Percentiles rank a stretch among this genome's conserved stretches.
These are phyloP conservation scores for Naganishia vishniacii DNA, from an alignment of 768 basidiomycete species.

Conservation along the genomic window DNA sequence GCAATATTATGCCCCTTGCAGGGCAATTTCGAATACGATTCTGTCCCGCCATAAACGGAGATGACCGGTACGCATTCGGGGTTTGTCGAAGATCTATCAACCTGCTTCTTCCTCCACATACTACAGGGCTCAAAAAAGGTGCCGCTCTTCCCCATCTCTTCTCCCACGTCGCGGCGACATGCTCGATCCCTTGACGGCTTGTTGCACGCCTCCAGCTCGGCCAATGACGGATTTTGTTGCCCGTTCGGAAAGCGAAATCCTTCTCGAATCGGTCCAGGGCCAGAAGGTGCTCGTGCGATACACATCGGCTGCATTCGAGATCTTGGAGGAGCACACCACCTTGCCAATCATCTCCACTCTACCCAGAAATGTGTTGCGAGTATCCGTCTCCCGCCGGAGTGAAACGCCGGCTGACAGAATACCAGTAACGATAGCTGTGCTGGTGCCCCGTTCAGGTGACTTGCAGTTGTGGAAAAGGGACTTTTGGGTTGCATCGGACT, in stretches of 20 bases:
- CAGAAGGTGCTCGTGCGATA: conserved; percentile 2
- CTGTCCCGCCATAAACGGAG: no score
- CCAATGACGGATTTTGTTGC: conserved; percentile 12
- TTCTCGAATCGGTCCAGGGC: conserved; percentile 7
- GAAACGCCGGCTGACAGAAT: not conserved
- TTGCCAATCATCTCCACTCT: not conserved
- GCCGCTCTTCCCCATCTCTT: no score
- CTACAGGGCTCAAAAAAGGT: no score
- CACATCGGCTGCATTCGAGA: not conserved
- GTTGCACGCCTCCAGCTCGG: not conserved
- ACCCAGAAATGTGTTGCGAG: not conserved
- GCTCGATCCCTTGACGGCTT: not conserved
- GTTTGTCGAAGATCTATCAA: no score
- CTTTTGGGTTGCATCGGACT: not conserved
- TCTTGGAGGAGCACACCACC: not conserved
- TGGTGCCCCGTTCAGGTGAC: not conserved
- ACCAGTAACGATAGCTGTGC: conserved; percentile 12
- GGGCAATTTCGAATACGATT: no score
- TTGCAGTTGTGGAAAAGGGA: conserved; percentile 15
- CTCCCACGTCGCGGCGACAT: not conserved
- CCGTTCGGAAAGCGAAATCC: not conserved
- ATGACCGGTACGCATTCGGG: no score
- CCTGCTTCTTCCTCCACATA: no score
- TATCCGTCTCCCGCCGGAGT: not conserved
- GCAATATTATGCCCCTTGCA: no score